Conservation (phyloP, 1,284 basidiomycete species). For the Cutaneotrichosporon sp. region DNA sequence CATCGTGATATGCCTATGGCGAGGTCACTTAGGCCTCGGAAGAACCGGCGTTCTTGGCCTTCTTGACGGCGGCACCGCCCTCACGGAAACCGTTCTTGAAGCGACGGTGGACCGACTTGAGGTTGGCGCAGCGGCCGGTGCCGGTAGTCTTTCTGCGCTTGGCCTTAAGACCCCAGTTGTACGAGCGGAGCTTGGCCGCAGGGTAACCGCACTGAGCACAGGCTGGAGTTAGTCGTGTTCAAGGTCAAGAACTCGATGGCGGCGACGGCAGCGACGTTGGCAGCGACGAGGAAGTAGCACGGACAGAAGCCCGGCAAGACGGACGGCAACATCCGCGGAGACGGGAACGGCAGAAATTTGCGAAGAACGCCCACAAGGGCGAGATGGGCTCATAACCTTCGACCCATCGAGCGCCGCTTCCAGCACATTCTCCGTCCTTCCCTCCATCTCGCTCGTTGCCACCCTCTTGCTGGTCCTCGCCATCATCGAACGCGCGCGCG, state of each 20-base stretch:
- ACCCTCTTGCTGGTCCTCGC: neutral
- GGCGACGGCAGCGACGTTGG: neutral
- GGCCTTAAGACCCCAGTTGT: slow-evolving; percentile 97
- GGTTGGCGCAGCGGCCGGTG: slow-evolving; percentile 91
- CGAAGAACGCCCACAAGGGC: too few relatives aligned
- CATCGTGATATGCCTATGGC: neutral
- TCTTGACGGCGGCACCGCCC: slow-evolving; percentile 56
- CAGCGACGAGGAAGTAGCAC: neutral
- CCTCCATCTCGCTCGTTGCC: neutral
- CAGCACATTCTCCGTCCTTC: neutral
- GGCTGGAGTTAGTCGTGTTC: slow-evolving; percentile 52
- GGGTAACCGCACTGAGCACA: slow-evolving; percentile 97
- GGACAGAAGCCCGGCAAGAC: too few relatives aligned
- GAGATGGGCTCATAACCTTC: too few relatives aligned
- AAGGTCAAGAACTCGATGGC: neutral
- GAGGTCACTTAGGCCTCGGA: too few relatives aligned
- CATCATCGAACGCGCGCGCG: neutral
- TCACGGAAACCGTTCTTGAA: slow-evolving; percentile 96
- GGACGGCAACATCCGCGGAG: too few relatives aligned
- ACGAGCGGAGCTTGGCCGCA: slow-evolving; percentile 88
- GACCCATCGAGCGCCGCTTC: too few relatives aligned
- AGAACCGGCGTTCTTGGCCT: neutral
- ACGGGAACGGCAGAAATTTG: too few relatives aligned
- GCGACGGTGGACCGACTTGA: slow-evolving; percentile 83
- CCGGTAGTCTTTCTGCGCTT: slow-evolving; percentile 98